A percentile compares a stretch with the other conserved stretches of the same genome.
Evolutionary conservation across 805 yeast genomes (phyloP).

Genomic region (Candida sanyiensis): DNA sequence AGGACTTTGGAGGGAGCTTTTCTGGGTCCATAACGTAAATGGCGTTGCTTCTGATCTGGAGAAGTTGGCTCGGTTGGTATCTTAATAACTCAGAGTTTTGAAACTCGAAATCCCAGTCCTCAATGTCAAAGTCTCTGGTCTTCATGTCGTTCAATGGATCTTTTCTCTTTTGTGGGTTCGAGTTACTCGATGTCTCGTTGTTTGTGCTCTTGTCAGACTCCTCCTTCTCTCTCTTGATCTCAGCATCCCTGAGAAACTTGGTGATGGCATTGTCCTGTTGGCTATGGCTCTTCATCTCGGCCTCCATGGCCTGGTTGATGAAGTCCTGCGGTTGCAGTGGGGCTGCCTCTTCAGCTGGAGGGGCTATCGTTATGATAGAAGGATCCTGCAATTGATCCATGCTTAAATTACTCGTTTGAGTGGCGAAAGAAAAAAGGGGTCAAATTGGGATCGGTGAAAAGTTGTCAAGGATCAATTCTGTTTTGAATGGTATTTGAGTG

Average conservation of each 20-base stretch:
- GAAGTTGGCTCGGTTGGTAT: slow-evolving; percentile 21
- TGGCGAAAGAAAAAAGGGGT: too few relatives aligned
- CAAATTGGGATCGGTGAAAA: too few relatives aligned
- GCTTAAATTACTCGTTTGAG: too few relatives aligned
- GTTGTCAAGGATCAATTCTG: too few relatives aligned
- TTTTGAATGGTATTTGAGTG: too few relatives aligned
- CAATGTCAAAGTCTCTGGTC: slow-evolving; percentile 14
- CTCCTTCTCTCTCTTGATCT: slow-evolving; percentile 21
- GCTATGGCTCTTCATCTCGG: slow-evolving; percentile 6
- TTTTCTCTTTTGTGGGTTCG: slow-evolving; percentile 7
- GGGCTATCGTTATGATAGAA: slow-evolving; percentile 15
- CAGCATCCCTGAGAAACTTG: slow-evolving; percentile 23
- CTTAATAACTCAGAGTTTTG: slow-evolving; percentile 11
- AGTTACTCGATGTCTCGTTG: slow-evolving; percentile 1
- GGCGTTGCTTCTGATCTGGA: slow-evolving; percentile 13
- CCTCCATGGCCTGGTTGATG: slow-evolving; percentile 10
- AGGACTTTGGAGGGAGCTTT: slow-evolving; percentile 20
- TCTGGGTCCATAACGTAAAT: slow-evolving; percentile 14
- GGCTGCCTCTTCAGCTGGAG: slow-evolving; percentile 2
- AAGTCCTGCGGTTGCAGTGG: slow-evolving; percentile 9
- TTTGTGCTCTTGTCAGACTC: slow-evolving; percentile 14
- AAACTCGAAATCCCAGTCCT: slow-evolving; percentile 19
- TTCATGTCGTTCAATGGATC: slow-evolving; percentile 11
- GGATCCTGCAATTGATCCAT: slow-evolving; percentile 21
- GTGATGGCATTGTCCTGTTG: slow-evolving; percentile 22